Conservation (phyloP, 164 flowering plant genomes). For the Amborella trichopoda region DNA sequence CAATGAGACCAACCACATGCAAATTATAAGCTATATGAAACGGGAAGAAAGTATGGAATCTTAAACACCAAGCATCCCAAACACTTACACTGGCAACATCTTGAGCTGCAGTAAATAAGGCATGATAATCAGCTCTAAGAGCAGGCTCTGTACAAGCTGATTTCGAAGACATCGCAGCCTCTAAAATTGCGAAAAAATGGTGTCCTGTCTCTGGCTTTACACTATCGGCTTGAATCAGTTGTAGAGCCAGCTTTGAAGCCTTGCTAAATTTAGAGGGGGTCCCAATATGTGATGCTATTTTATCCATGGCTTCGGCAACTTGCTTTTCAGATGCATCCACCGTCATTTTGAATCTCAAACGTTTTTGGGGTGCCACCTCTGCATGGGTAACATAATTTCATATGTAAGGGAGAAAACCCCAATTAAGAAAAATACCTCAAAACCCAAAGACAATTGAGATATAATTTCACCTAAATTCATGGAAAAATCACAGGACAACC, state of each 20-base stretch:
- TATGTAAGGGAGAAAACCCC: background rate
- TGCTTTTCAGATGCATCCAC: slow-evolving; percentile 78
- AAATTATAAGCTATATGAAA: no score
- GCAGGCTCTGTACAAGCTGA: slow-evolving; percentile 60
- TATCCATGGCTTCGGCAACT: slow-evolving; percentile 86
- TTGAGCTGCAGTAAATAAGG: slow-evolving; percentile 70
- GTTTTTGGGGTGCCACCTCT: slow-evolving; percentile 40
- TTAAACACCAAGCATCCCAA: no score
- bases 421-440: background rate
- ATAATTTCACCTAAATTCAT: no score
- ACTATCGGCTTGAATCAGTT: slow-evolving; percentile 81
- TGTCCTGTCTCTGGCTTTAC: slow-evolving; percentile 56
- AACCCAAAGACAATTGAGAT: background rate
- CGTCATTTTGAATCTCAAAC: slow-evolving; percentile 67
- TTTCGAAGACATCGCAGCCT: slow-evolving; percentile 73
- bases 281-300: slow-evolving; percentile 75
- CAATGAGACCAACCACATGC: no score
- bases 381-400: background rate
- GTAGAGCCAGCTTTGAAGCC: slow-evolving; percentile 94
- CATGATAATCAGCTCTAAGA: slow-evolving; percentile 68
- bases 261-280: slow-evolving; percentile 61
- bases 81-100: slow-evolving; percentile 43
- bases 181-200: slow-evolving; percentile 68
- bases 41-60: no score
- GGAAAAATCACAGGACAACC: background rate